A percentile compares a stretch with the other conserved stretches of the same genome.
These are phyloP conservation scores for Nakaseomyces bracarensis DNA, from an alignment of 1,139 yeast genomes.

Conservation along the genomic window DNA sequence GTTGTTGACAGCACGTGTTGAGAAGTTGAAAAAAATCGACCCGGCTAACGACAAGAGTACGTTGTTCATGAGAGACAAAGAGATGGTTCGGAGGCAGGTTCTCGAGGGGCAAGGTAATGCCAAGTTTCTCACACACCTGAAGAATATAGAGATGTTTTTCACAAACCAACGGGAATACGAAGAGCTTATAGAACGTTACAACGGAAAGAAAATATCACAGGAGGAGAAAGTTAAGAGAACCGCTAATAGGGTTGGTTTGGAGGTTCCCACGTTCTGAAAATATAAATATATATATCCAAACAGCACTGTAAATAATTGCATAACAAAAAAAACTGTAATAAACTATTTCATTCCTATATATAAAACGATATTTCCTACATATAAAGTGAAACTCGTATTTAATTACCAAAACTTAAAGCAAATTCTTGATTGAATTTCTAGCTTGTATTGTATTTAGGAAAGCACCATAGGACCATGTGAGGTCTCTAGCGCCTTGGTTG, in stretches of 20 bases:
- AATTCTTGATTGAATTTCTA: conserved; percentile 39
- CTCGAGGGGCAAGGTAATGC: conserved; percentile 13
- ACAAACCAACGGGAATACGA: conserved; percentile 68
- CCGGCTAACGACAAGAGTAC: conserved; percentile 14
- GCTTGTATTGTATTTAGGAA: conserved; percentile 65
- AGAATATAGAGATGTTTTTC: conserved; percentile 44
- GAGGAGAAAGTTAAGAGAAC: conserved; percentile 69
- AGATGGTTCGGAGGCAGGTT: conserved; percentile 11
- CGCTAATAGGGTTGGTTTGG: conserved; percentile 80
- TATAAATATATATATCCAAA: no score
- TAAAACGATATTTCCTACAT: neutral
- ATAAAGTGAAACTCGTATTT: no score
- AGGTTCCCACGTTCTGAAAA: conserved; percentile 37
- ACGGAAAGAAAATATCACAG: conserved; percentile 70
- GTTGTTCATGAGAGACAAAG: conserved; percentile 15
- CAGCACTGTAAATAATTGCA: no score
- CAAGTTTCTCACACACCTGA: conserved; percentile 24
- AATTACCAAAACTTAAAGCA: neutral
- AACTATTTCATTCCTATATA: no score
- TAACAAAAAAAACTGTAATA: no score
- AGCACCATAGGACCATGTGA: conserved; percentile 90
- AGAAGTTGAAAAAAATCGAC: conserved; percentile 19
- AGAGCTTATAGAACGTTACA: conserved; percentile 74
- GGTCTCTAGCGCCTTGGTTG: conserved; percentile 78
- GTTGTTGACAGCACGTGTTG: conserved; percentile 10